Evolutionary conservation across 2,329 filamentous ascomycete species (phyloP), one percentile per base, ranked within the genome.

Genomic region (Fusarium bulbicola): DNA sequence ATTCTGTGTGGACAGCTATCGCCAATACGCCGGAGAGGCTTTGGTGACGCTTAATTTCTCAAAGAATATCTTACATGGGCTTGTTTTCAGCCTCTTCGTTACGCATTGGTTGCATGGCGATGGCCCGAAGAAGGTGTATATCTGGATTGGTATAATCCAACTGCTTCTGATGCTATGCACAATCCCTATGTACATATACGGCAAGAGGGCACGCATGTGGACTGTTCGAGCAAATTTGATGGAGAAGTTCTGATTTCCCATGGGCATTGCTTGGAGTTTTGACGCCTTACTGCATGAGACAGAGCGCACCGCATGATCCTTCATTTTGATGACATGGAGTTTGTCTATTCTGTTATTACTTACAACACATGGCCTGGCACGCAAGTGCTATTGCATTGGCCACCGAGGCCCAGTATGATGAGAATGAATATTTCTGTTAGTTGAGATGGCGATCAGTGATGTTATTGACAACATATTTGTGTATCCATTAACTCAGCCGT

Each of bases 191-290:
- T 98, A 96, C 80, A 93, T 98, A 26, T 98, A 90, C 78, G 95
- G 95, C 24, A 98, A 98, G 86, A 85, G 95, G 63, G 91, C 92
- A 21, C 87, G 95, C 24, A 97, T 98, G 94, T 98, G 95, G 95
- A 98, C 95, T 2, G 93, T 95, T 16, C 86, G 93, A 71, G 93
- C 88, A 86, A 94, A 93, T 74, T 84, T 97, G 72, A 95, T 97
- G 92, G 94, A 97, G 87, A 93, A 90, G 79, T 92, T 85, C 61
- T 85, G 74, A 73, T 56, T 30, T 36, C 37, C 26, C 39, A 32
- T 28, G 26, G 36, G 45, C 45, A 66, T 63, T 66, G 58, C 53
- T 67, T 68, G 56, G 68, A 30, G 71, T 62, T 72, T 45, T 53
- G 49, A 30, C 37, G 45, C 36, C 20, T 58, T 30, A 28, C 37